Conservation (phyloP, 2,329 filamentous ascomycete genomes). For the Penicillium verrucosum region DNA sequence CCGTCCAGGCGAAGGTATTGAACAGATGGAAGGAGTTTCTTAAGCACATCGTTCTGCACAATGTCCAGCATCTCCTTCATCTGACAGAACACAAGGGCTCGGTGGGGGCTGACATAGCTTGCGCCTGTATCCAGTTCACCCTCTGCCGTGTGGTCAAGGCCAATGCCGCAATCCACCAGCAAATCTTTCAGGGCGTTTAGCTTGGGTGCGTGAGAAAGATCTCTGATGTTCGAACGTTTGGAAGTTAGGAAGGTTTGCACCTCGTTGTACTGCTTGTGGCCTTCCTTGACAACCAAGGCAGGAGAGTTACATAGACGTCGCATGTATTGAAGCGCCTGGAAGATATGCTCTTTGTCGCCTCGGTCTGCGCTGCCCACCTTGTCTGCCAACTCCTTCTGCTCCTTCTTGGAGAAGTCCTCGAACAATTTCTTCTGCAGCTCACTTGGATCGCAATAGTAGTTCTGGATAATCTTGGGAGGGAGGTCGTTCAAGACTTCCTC, state of each 20-base stretch:
- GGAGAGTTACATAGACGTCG: conserved; percentile 98
- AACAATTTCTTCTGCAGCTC: conserved; percentile 94
- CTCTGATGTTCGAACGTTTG: conserved; percentile 77
- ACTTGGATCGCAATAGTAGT: conserved; percentile 97
- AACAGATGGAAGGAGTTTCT: conserved; percentile 84
- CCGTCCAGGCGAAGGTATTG: conserved; percentile 94
- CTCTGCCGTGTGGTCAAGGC: conserved; percentile 60
- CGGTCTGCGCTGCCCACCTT: conserved; percentile 84
- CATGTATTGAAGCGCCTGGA: conserved; percentile 99
- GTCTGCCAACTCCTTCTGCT: conserved; percentile 80
- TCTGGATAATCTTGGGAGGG: conserved; percentile 96
- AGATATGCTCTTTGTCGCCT: conserved; percentile 95
- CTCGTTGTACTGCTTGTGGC: conserved; percentile 83
- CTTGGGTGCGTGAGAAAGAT: conserved; percentile 87
- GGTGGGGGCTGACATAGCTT: conserved; percentile 90
- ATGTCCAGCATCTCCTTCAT: conserved; percentile 99
- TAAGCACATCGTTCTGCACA: conserved; percentile 90
- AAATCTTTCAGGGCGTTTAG: conserved; percentile 85
- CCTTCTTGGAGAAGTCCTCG: conserved; percentile 92
- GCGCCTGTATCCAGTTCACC: conserved; percentile 57
- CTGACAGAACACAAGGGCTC: conserved; percentile 95
- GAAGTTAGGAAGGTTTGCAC: conserved; percentile 76
- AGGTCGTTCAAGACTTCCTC: conserved; percentile 96
- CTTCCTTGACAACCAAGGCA: conserved; percentile 91
- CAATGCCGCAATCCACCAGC: conserved; percentile 97